Percentiles rank a stretch among this genome's conserved stretches.
These are phyloP conservation scores for Talaromyces sp. DNA, from an alignment of 2,329 filamentous ascomycete genomes.

Conservation along the genomic window DNA sequence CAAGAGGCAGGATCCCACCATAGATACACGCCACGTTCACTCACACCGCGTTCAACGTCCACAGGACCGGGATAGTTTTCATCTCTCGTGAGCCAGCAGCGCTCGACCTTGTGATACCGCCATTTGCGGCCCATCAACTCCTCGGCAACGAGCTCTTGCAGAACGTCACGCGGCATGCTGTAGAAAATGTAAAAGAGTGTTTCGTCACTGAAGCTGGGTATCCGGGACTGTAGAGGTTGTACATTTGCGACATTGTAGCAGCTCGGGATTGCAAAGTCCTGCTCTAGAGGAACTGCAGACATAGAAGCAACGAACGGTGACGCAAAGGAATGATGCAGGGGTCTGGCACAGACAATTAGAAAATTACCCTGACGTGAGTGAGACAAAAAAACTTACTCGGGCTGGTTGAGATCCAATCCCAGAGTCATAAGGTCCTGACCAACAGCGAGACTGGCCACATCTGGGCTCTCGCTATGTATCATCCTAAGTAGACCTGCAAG, in stretches of 20 bases:
- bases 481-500: conserved; percentile 59
- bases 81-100: conserved; percentile 53
- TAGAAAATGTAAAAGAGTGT: conserved; percentile 71
- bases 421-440: conserved; percentile 65
- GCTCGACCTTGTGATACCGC: conserved; percentile 54
- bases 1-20: conserved; percentile 51
- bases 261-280: conserved; percentile 61
- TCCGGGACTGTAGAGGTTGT: conserved; percentile 58
- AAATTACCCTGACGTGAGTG: background rate
- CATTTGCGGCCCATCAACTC: conserved; percentile 58
- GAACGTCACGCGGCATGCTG: conserved; percentile 63
- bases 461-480: conserved; percentile 56
- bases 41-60: conserved; percentile 48
- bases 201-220: conserved; percentile 61
- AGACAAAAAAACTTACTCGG: conserved; percentile 49
- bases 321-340: conserved; percentile 63
- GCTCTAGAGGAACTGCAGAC: conserved; percentile 59
- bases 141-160: conserved; percentile 64
- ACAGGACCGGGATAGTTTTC: conserved; percentile 49
- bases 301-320: conserved; percentile 61
- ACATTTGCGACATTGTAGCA: conserved; percentile 68
- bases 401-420: conserved; percentile 63
- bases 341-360: conserved; percentile 44
- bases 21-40: conserved; percentile 52
- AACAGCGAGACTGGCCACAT: conserved; percentile 55